A percentile compares a stretch with the other conserved stretches of the same genome.
Evolutionary conservation across 306 rosid genomes (phyloP).

Genomic region (Geum urbanum): DNA sequence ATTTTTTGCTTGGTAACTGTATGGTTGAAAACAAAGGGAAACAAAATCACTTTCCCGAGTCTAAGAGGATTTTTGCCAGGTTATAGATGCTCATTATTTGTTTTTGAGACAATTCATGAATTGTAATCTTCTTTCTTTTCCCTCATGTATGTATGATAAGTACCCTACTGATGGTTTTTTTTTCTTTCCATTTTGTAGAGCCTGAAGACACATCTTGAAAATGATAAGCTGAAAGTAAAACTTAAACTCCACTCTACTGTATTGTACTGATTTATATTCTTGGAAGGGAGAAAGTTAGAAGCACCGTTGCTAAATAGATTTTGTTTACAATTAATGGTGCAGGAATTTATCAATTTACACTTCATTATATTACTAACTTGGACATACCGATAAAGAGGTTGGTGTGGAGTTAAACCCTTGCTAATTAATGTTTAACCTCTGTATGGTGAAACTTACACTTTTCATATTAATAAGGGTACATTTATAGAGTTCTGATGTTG

Average conservation of each 20-base stretch:
- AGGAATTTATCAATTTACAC: constrained; percentile 77
- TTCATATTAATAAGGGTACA: constrained; percentile 56
- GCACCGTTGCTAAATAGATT: neutral
- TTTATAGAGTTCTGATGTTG: constrained; percentile 89
- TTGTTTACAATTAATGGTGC: constrained; percentile 26
- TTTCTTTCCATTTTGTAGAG: constrained; percentile 44
- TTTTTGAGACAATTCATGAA: neutral
- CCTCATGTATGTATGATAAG: neutral
- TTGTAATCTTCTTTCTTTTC: neutral
- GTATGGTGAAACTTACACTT: constrained; percentile 5
- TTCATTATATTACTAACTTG: constrained; percentile 87
- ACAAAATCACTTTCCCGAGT: neutral
- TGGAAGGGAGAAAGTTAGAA: constrained; percentile 8
- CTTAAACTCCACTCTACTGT: neutral
- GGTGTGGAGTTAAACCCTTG: constrained; percentile 22
- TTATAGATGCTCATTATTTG: neutral
- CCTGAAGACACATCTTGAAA: constrained; percentile 69
- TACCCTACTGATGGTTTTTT: constrained; percentile 18
- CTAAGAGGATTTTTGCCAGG: neutral
- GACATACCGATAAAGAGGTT: constrained; percentile 84
- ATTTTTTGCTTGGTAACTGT: constrained; percentile 15
- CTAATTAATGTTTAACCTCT: neutral
- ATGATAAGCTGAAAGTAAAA: constrained; percentile 70
- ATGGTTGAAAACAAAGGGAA: constrained; percentile 11
- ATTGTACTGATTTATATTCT: neutral